Evolutionary conservation across 768 basidiomycete genomes (phyloP).

Genomic region (Podaxis sp.): DNA sequence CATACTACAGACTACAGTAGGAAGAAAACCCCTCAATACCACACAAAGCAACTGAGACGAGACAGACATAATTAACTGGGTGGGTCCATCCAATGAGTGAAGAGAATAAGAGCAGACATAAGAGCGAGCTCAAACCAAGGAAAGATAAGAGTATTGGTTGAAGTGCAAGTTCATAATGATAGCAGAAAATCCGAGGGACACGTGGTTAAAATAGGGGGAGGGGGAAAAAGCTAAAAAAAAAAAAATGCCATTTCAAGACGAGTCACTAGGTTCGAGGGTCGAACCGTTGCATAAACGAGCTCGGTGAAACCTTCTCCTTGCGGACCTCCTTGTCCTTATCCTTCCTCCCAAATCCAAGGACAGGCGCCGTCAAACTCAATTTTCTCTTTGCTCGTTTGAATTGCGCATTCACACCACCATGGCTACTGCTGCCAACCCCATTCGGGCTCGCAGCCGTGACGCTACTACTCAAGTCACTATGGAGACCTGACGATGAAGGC

Average conservation of each 20-base stretch:
- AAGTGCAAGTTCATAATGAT: conserved; percentile 9
- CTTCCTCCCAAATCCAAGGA: conserved; percentile 54
- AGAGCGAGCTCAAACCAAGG: background rate
- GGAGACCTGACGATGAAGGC: conserved; percentile 20
- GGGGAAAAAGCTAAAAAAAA: background rate
- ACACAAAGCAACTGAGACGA: background rate
- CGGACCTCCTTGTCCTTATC: conserved; percentile 45
- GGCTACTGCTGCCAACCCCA: conserved; percentile 3
- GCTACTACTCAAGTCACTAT: conserved; percentile 22
- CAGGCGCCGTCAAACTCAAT: conserved; percentile 64
- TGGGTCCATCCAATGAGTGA: conserved; percentile 7
- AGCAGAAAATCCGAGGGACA: background rate
- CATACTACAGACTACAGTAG: background rate
- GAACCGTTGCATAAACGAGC: conserved; percentile 16
- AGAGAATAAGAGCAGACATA: background rate
- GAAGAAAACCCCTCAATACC: conserved; percentile 1
- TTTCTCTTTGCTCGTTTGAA: conserved; percentile 54
- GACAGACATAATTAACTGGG: background rate
- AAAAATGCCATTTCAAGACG: background rate
- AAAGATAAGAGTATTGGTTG: background rate
- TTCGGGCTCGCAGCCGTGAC: conserved; percentile 15
- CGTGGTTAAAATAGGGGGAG: background rate
- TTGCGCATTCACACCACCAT: conserved; percentile 4
- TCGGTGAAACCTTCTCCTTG: conserved; percentile 21
- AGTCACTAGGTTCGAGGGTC: background rate